Percentiles rank a stretch among this genome's conserved stretches.
These are phyloP conservation scores for Geum urbanum DNA, from an alignment of 306 rosid species.

Conservation along the genomic window DNA sequence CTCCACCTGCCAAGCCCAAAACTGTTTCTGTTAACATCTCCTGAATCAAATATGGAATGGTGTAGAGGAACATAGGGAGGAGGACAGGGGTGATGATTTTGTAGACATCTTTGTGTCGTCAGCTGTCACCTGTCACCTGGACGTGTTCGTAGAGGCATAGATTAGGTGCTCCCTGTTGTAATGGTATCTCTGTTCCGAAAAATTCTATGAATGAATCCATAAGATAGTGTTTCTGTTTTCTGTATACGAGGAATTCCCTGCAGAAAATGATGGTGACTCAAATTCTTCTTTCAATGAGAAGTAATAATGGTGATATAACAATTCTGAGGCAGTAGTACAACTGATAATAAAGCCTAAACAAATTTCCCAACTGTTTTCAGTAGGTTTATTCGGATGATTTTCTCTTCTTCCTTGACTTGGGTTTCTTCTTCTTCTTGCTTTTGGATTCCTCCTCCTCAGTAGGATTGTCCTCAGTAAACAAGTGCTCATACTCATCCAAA, in stretches of 20 bases:
- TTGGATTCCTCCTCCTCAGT: constrained; percentile 27
- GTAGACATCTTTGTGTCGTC: not conserved
- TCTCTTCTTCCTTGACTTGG: constrained; percentile 35
- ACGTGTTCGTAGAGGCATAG: not conserved
- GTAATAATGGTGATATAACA: not conserved
- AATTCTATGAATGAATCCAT: too few species aligned
- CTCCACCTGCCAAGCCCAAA: constrained; percentile 57
- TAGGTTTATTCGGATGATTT: constrained; percentile 14
- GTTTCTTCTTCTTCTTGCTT: constrained; percentile 24
- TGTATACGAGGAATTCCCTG: not conserved
- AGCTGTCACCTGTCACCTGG: not conserved
- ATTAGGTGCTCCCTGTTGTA: not conserved
- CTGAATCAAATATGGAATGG: constrained; percentile 1
- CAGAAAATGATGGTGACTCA: not conserved
- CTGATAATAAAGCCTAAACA: not conserved
- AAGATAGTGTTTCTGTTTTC: not conserved
- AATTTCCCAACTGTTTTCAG: not conserved
- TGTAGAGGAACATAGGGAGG: not conserved
- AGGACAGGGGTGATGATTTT: not conserved
- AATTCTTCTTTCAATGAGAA: not conserved
- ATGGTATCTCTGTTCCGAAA: not conserved
- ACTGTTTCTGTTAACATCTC: constrained; percentile 47
- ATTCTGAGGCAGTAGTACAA: not conserved
- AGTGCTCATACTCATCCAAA: constrained; percentile 75
- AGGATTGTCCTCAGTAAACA: constrained; percentile 36